Evolutionary conservation across 192 early-diverging fungal species (phyloP), one percentile per base, ranked within the genome.

Genomic region (Funneliformis geosporum): DNA sequence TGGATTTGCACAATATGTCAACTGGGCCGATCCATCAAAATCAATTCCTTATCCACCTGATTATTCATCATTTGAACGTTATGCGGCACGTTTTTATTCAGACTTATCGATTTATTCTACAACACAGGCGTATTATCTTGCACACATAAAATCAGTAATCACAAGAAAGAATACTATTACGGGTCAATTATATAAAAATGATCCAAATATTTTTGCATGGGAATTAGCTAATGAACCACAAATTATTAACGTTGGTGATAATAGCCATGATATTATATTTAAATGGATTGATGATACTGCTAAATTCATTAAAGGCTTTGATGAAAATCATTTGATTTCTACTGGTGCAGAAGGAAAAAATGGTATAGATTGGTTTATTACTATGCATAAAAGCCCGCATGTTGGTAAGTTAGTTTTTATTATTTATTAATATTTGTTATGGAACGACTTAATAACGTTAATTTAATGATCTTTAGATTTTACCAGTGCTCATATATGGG

Each of bases 161-260:
- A 78, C 44, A 3, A 71, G 89, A 7, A 73, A 47, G 25, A 93
- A 93, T 70, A 83, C 73, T 1, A 59, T 88, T 16, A 92, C 87
- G 33, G 87, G 88, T 0, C 67, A 82, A 21, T 7, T 71, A 10
- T 93, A 92, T 75, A 69, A 77, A 1, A 80, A 90, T 25, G 92
- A 93, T 77, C 87, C 92, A 16, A 76, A 78, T 18, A 89, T 93
- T 23, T 86, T 92, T 77, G 87, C 89, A 5, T 93, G 92, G 91
- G 90, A 93, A 83, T 84, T 92, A 70, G 88, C 88, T 73, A 93
- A 93, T 84, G 92, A 93, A 81, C 92, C 92, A 9, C 91, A 92
- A 82, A 50, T 77, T 12, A 84, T 84, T 21, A 78, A 78, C 7
- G 44, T 55, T n/a, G 69, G 4, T 2, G 14, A 59, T 2, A 62